A percentile compares a stretch with the other conserved stretches of the same genome.
phyloP scores from a whole-genome alignment of 2,329 filamentous ascomycete genomes.

The Chrysosporium keratinophilum region DNA sequence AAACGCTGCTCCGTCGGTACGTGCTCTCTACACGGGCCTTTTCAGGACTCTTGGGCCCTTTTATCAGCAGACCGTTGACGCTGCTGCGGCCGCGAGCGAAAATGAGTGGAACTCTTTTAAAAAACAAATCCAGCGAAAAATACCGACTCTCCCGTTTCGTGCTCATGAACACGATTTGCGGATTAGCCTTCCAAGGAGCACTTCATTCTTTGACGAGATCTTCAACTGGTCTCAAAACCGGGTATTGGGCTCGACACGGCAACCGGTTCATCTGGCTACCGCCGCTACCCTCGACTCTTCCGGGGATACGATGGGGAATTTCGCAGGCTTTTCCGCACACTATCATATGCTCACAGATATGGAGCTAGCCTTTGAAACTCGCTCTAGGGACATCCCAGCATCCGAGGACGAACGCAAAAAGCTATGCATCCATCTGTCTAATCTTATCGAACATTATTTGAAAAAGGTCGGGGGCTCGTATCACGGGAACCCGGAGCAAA shows the following conservation, averaged over 20 bases:
- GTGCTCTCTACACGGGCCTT: background rate
- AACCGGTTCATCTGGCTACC: background rate
- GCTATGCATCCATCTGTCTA: slow-evolving; percentile 2
- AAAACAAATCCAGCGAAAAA: background rate
- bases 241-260: background rate
- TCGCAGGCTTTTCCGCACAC: background rate
- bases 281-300: background rate
- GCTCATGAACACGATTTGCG: background rate
- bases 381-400: background rate
- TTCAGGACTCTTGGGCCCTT: slow-evolving; percentile 1
- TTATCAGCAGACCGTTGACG: background rate
- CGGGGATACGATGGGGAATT: background rate
- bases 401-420: background rate
- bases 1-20: background rate
- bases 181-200: slow-evolving; percentile 1
- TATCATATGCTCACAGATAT: background rate
- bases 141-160: background rate
- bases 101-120: slow-evolving; percentile 3
- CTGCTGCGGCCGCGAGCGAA: background rate
- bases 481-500: slow-evolving; percentile 31
- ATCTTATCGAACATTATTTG: slow-evolving; percentile 10
- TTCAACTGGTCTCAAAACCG: background rate
- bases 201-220: background rate
- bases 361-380: background rate
- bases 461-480: slow-evolving; percentile 3